Evolutionary conservation across 768 basidiomycete species (phyloP), one percentile per base, ranked within the genome.

Genomic region (Macrolepiota fuliginosa): DNA sequence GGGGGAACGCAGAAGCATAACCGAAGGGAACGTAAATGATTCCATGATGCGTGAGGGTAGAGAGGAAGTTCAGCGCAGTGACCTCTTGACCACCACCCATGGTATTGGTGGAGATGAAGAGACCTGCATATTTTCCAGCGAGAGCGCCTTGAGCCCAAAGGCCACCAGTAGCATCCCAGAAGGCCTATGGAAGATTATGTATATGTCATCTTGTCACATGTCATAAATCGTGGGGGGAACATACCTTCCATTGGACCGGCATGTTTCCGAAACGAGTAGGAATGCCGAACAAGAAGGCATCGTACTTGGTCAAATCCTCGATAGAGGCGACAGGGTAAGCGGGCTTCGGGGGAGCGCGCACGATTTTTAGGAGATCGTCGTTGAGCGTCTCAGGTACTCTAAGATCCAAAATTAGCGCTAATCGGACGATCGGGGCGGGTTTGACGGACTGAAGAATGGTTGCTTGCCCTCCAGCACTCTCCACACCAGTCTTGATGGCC

Each of bases 341-440:
- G 52, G 83, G 83, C 72, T 91, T 92, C 25, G 88, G 73, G 9
- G 87, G 83, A 3, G 91, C 91, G 63, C 88, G 73, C 85, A 96
- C 83, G 70, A 82, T 82, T 51, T 70, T 67, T 42, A 94, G 79
- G 53, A 93, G 71, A 6, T 92, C 89, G 10, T 79, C 70, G 2
- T 88, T 68, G 54, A 96, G 87, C 0, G 92, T 96, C 77, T 96
- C 94, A 54, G 86, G 68, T 62, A 96, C 82, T 73, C 90, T 92
- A 63, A 35, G 40, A 46, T 29, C 10, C 1, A 47, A 62, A 7
- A 64, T 62, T 40, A 62, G 52, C 15, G 22, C 42, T n/a, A n/a
- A 24, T 10, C 32, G 2, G 19, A 36, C 24, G 29, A 42, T 65
- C 37, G 19, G 35, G 24, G 51, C 47, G n/a, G n/a, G 39, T 36